Evolutionary conservation across 176 grass and related monocot genomes (phyloP), one percentile per base, ranked within the genome.

Genomic region (Puccinellia tenuiflora): DNA sequence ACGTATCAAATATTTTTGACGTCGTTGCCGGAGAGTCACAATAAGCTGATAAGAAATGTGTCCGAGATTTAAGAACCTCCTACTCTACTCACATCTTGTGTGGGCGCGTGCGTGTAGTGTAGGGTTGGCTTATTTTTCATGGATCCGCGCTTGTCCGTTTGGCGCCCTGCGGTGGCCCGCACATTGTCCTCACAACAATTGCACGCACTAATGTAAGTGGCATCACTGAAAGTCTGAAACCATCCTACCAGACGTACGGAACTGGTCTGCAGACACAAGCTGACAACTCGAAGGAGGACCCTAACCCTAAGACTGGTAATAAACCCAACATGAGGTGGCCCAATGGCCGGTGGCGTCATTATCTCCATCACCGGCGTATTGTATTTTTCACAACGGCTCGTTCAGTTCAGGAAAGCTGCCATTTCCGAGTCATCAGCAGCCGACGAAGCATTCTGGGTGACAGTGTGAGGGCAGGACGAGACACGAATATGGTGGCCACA

Each of bases 241-340:
- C 24, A 68, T 60, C 52, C 9, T 63, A 48, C 55, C 30, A n/a
- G 29, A 31, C 59, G 60, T 63, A 72, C 40, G 31, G 40, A 9
- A 51, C 66, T n/a, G 35, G 57, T 30, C 47, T 24, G 13, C 25
- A n/a, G 80, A 83, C 74, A 53, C 64, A 40, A 78, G 21, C 65
- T 24, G 74, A 73, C 14, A 39, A 54, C 31, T 54, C 31, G 15
- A 28, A 40, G 71, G 85, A 69, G 61, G 79, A 28, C 79, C 79
- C 71, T 76, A 65, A n/a, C n/a, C n/a, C n/a, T n/a, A n/a, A n/a
- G 28, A 52, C 28, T 3, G 57, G 39, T 52, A 62, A 17, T 67
- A 8, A 74, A 57, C 17, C 30, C 37, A 40, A 30, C 10, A 48
- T 6, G 12, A 39, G 71, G 70, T 66, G 82, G 18, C 53, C 30